Percentiles rank a stretch among this genome's conserved stretches.
These are phyloP conservation scores for Leccinellum rugosiceps DNA, from an alignment of 768 basidiomycete genomes.

Conservation along the genomic window DNA sequence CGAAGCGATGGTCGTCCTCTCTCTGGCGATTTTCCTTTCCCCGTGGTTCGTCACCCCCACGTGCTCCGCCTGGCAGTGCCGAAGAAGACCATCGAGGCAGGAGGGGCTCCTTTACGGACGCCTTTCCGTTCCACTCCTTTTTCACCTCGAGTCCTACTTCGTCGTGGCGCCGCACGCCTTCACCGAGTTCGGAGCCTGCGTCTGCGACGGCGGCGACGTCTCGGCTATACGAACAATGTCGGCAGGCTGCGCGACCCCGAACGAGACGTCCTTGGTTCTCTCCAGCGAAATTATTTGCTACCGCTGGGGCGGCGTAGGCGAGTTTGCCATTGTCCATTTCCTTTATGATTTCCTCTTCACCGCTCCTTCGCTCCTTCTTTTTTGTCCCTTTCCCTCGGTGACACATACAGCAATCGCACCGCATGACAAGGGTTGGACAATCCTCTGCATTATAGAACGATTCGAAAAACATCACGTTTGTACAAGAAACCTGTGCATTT, in stretches of 20 bases:
- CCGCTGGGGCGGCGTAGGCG: slow-evolving; percentile 37
- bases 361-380: neutral
- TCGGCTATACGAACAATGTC: slow-evolving; percentile 33
- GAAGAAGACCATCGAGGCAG: slow-evolving; percentile 28
- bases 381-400: neutral
- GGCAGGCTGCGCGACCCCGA: slow-evolving; percentile 34
- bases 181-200: slow-evolving; percentile 33
- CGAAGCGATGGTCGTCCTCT: slow-evolving; percentile 33
- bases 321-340: neutral
- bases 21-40: slow-evolving; percentile 36
- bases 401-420: slow-evolving; percentile 2
- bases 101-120: slow-evolving; percentile 35
- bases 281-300: slow-evolving; percentile 48
- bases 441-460: slow-evolving; percentile 14
- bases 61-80: slow-evolving; percentile 17
- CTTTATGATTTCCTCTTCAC: neutral
- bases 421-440: neutral
- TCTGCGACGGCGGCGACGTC: slow-evolving; percentile 23
- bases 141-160: slow-evolving; percentile 31
- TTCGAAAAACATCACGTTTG: slow-evolving; percentile 20
- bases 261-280: slow-evolving; percentile 54
- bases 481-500: slow-evolving; percentile 16
- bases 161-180: slow-evolving; percentile 36
- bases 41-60: slow-evolving; percentile 28
- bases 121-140: slow-evolving; percentile 46